These are phyloP conservation scores for Coemansia sp. DNA, from an alignment of 192 early-diverging fungal species.

Conservation along the genomic window DNA sequence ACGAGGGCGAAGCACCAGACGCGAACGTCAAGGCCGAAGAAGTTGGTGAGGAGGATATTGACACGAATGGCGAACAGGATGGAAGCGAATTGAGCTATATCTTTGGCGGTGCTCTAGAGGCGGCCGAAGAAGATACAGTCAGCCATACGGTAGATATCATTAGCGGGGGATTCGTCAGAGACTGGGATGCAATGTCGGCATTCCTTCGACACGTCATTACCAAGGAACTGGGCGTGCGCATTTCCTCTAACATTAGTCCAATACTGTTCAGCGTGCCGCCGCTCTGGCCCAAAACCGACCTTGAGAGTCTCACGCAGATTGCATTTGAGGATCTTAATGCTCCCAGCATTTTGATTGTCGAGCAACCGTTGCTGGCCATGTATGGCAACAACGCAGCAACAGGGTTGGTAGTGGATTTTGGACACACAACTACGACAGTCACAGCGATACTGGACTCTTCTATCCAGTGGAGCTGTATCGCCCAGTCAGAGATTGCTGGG, in stretches of 20 bases:
- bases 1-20: neutral
- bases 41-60: neutral
- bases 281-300: constrained; percentile 77
- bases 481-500: constrained; percentile 70
- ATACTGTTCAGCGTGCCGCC: constrained; percentile 80
- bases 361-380: constrained; percentile 79
- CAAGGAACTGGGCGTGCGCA: constrained; percentile 73
- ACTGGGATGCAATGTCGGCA: constrained; percentile 74
- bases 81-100: constrained; percentile 33
- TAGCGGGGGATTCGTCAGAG: constrained; percentile 58
- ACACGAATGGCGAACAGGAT: constrained; percentile 12
- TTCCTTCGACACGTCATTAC: constrained; percentile 79
- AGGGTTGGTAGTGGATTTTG: constrained; percentile 91
- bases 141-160: constrained; percentile 57
- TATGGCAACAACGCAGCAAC: constrained; percentile 77
- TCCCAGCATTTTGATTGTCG: constrained; percentile 76
- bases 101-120: constrained; percentile 46
- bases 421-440: constrained; percentile 79
- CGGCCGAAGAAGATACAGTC: constrained; percentile 18
- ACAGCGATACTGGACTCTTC: constrained; percentile 78
- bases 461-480: constrained; percentile 60
- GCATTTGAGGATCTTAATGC: constrained; percentile 93
- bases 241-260: constrained; percentile 73
- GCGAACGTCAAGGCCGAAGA: constrained; percentile 1
- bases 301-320: constrained; percentile 80